Conservation (phyloP, 1,284 basidiomycete species). For the Kwoniella shivajii region DNA sequence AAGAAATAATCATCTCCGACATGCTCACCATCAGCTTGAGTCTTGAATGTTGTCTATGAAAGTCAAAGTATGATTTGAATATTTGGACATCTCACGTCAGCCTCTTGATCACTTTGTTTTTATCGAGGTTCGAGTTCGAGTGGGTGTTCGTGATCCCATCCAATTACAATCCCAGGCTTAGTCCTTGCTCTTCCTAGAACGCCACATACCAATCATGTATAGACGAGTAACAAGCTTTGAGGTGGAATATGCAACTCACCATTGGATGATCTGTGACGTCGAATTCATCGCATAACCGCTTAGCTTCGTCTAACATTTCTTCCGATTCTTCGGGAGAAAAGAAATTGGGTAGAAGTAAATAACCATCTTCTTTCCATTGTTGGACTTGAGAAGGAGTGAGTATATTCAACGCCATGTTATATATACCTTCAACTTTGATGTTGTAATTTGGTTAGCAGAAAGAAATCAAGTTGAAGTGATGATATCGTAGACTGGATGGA, state of each 20-base stretch:
- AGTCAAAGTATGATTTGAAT: not conserved
- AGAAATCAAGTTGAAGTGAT: no score
- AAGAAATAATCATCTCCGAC: slow-evolving; percentile 87
- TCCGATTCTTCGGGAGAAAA: slow-evolving; percentile 63
- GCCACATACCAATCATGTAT: no score
- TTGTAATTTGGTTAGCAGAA: no score
- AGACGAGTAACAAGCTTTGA: no score
- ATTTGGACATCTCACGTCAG: not conserved
- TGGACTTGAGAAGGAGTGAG: slow-evolving; percentile 39
- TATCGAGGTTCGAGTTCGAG: no score
- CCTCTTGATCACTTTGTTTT: no score
- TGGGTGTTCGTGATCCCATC: no score
- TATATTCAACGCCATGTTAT: slow-evolving; percentile 1
- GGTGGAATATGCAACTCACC: no score
- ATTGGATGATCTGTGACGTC: slow-evolving; percentile 75
- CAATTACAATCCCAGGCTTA: no score
- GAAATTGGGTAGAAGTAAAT: slow-evolving; percentile 76
- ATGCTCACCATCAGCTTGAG: slow-evolving; percentile 65
- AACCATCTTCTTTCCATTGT: slow-evolving; percentile 42
- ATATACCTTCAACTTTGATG: no score
- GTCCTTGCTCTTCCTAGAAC: no score
- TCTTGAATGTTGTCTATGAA: slow-evolving; percentile 81
- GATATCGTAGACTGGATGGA: no score
- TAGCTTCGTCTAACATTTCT: slow-evolving; percentile 69
- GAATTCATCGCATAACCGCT: slow-evolving; percentile 74